phyloP scores from a whole-genome alignment of 441 rosid genomes.

The Bocquillonia castaneifolia region DNA sequence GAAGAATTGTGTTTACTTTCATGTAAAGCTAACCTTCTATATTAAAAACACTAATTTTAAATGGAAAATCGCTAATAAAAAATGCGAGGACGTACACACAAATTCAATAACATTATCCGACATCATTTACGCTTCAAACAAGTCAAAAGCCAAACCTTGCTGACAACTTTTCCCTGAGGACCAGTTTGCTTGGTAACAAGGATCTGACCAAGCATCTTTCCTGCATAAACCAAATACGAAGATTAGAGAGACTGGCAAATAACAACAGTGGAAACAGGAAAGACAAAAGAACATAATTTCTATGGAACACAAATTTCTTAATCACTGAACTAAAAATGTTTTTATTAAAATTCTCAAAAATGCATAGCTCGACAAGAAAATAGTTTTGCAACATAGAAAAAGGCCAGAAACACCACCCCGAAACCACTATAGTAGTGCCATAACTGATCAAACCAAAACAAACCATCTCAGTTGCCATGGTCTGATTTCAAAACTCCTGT shows the following conservation, averaged over 20 bases:
- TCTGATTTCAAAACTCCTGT: background rate
- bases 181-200: slow-evolving; percentile 98
- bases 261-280: background rate
- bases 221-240: slow-evolving; percentile 33
- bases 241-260: background rate
- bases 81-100: background rate
- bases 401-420: background rate
- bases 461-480: background rate
- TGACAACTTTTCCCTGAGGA: slow-evolving; percentile 93
- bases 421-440: no score
- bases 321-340: background rate
- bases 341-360: background rate
- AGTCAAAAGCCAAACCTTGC: slow-evolving; percentile 62
- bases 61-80: background rate
- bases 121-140: background rate
- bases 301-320: background rate
- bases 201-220: slow-evolving; percentile 92
- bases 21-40: background rate
- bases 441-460: background rate
- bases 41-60: background rate
- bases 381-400: background rate
- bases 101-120: background rate
- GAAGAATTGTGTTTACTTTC: background rate
- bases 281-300: background rate
- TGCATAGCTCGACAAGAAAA: background rate